Conservation (phyloP, 805 yeast species). For the Pichia heedii region DNA sequence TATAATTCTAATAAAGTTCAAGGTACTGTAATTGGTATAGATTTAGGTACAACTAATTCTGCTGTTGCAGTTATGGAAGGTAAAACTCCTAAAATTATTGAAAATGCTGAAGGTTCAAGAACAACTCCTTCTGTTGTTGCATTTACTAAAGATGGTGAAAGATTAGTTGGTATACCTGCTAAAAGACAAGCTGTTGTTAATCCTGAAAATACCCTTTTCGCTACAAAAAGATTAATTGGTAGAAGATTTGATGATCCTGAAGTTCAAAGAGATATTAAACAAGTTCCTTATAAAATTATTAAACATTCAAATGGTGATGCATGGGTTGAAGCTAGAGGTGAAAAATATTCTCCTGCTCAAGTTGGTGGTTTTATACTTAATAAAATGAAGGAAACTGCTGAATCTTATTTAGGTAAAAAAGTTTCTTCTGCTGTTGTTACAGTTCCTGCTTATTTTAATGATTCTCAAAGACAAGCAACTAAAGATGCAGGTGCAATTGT, state of each 20-base stretch:
- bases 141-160: conserved; percentile 38
- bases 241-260: conserved; percentile 59
- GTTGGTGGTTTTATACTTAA: conserved; percentile 68
- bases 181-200: conserved; percentile 70
- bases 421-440: conserved; percentile 87
- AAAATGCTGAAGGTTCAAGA: conserved; percentile 69
- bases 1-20: conserved; percentile 28
- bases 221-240: conserved; percentile 77
- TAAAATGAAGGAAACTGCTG: conserved; percentile 98
- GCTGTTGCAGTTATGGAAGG: conserved; percentile 75
- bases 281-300: conserved; percentile 56
- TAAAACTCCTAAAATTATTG: conserved; percentile 54
- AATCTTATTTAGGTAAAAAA: conserved; percentile 78
- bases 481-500: conserved; percentile 98
- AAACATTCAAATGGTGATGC: conserved; percentile 61
- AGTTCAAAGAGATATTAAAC: conserved; percentile 56
- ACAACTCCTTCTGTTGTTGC: conserved; percentile 80
- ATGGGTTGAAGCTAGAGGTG: conserved; percentile 45
- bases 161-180: conserved; percentile 61
- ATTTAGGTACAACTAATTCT: conserved; percentile 78
- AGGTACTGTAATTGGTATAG: conserved; percentile 63
- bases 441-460: conserved; percentile 86
- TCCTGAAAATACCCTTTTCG: conserved; percentile 70
- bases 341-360: conserved; percentile 55
- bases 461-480: conserved; percentile 88